Evolutionary conservation across 2,329 filamentous ascomycete genomes (phyloP), one percentile per base, ranked within the genome.

Genomic region (Nemania diffusa): DNA sequence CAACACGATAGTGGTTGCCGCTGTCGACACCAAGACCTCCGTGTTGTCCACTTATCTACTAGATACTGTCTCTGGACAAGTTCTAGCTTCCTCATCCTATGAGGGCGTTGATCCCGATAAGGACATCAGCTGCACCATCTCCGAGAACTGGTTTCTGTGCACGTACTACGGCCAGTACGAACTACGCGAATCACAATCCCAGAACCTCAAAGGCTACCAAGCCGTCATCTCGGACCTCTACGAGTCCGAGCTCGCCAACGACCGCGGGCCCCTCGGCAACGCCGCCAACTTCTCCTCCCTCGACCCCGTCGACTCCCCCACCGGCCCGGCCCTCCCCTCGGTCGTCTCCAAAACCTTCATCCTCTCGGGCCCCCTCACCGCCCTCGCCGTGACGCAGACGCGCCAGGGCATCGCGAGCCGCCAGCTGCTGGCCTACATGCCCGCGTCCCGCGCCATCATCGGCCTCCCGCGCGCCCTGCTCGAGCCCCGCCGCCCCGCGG

Each of bases 141-240:
- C 94, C 0, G 96, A 99, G 83, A 98, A 99, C 81, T 98, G 95
- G 94, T 94, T 97, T 76, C 87, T 90, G 6, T 98, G 97, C 82
- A 91, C 93, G 7, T 92, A 94, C 79, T 91, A 87, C 73, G 87
- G 85, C 40, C 81, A 87, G 73, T 90, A 90, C 76, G 81, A 82
- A 2, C 83, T 90, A 34, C 80, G 83, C 50, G 87, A 90, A 68
- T 81, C 84, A 26, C 75, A 81, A 2, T 80, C 84, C n/a, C 84
- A 85, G 62, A 79, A 82, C 4, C 87, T 94, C 67, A 93, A 93
- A 79, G 94, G 94, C 42, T 92, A 97, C 79, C 93, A 97, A 74
- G 85, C 98, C 7, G 87, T 94, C 22, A 86, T 97, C 11, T 90
- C 92, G 0, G 95, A 99, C 76, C 87, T 99, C 40, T 98, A 94